Conservation (phyloP, 208 protist genomes). For the Ichthyophonus hoferi region DNA sequence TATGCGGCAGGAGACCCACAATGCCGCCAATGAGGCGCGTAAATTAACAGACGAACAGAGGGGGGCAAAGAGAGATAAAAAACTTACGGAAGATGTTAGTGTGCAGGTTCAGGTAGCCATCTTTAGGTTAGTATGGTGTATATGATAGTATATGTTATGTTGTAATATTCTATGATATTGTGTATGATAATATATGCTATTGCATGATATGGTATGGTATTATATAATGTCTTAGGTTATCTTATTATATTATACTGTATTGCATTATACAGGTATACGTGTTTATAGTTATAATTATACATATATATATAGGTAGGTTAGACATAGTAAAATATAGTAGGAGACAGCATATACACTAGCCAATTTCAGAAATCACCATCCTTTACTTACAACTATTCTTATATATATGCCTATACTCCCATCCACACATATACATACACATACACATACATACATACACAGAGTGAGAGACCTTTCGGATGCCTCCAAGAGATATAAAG, state of each 20-base stretch:
- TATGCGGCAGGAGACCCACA: conserved; percentile 9
- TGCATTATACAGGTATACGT: conserved; percentile 28
- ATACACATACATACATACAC: conserved; percentile 36
- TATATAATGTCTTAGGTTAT: not conserved
- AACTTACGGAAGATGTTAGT: conserved; percentile 35
- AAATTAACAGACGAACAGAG: conserved; percentile 55
- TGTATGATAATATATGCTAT: no score
- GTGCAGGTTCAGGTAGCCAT: conserved; percentile 9
- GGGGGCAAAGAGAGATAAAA: conserved; percentile 41
- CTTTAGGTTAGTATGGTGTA: conserved; percentile 31
- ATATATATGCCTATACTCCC: not conserved
- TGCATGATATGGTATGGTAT: no score
- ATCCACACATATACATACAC: conserved; percentile 12
- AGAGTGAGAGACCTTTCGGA: conserved; percentile 39
- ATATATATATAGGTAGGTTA: not conserved
- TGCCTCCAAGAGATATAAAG: conserved; percentile 40
- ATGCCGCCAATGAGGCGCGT: conserved; percentile 37
- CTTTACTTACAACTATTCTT: no score
- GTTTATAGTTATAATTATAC: no score
- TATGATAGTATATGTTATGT: no score
- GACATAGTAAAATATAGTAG: not conserved
- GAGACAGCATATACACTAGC: no score
- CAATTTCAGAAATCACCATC: no score
- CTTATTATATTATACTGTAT: conserved; percentile 2
- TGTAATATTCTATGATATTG: no score